Base-by-base conservation (phyloP, 2,329 filamentous ascomycete genomes). In the Huntiella moniliformis region DNA sequence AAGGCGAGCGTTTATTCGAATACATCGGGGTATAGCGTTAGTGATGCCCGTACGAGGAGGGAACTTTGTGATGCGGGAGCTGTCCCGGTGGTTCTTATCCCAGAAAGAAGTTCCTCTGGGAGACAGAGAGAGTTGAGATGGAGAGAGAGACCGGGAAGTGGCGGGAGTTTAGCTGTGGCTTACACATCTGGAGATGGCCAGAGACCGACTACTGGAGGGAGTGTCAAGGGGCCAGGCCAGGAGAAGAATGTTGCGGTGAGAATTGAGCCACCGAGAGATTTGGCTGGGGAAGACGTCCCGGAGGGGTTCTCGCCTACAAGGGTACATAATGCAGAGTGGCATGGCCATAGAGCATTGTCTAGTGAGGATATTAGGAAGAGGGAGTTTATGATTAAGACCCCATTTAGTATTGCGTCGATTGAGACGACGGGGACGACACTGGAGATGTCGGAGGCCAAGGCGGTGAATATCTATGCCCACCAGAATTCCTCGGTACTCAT, bases 401-500 rank as follows among this genome's bases (percentile, higher is more conserved):
- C 75, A 3, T 78, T 79, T 53, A 79, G 75, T 1, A 61, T 73
- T 48, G 63, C 65, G 1, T 79, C 75, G 0, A 65, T 77, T 41
- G 74, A 77, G 45, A 75, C 73, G n/a, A 70, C 63, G 34, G 69
- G 65, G 32, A 77, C 74, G n/a, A 75, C 71, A 2, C 64, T 66
- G 3, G 74, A 77, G 52, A 68, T 79, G 36, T 74, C 74, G 1
- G 74, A 79, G 59, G 75, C 75, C 32, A 60, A 71, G 55, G 73
- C 71, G 35, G 67, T 79, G 46, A 74, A 67, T 50, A 73, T 79
- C 53, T 77, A 70, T 52, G 67, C 71, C 15, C 75, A 79, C 51
- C 73, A 79, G 53, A 79, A 78, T 52, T 75, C 68, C 41, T 79
- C 75, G 4, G 60, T 79, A 8, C 57, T 77, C 37, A 66, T 79